Evolutionary conservation across 2,329 filamentous ascomycete genomes (phyloP).

Genomic region (Colletotrichum caudatum): DNA sequence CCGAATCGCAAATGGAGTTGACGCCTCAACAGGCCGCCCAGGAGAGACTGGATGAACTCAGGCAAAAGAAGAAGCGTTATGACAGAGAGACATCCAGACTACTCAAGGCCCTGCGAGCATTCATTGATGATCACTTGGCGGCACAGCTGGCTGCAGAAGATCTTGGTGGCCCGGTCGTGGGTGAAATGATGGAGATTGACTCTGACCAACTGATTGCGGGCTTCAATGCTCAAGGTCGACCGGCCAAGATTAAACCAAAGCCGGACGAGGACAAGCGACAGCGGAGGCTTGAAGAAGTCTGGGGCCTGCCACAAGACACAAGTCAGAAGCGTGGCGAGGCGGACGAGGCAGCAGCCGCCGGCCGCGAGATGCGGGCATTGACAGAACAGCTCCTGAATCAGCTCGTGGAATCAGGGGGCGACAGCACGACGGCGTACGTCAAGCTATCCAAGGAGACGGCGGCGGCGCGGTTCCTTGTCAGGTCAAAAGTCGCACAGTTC

Average conservation of each 20-base stretch:
- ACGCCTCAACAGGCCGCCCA: slow-evolving; percentile 71
- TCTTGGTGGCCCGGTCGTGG: slow-evolving; percentile 84
- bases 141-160: slow-evolving; percentile 86
- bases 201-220: slow-evolving; percentile 69
- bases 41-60: slow-evolving; percentile 72
- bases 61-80: slow-evolving; percentile 69
- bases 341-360: slow-evolving; percentile 64
- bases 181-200: slow-evolving; percentile 76
- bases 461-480: slow-evolving; percentile 71
- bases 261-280: slow-evolving; percentile 65
- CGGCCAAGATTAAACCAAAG: slow-evolving; percentile 60
- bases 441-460: slow-evolving; percentile 70
- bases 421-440: slow-evolving; percentile 69
- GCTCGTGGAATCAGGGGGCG: slow-evolving; percentile 65
- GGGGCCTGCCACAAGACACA: slow-evolving; percentile 54
- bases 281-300: slow-evolving; percentile 73
- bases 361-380: slow-evolving; percentile 69
- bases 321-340: slow-evolving; percentile 47
- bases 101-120: slow-evolving; percentile 73
- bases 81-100: slow-evolving; percentile 71
- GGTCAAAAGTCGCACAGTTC: slow-evolving; percentile 75
- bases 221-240: slow-evolving; percentile 70
- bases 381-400: slow-evolving; percentile 72
- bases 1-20: slow-evolving; percentile 68
- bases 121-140: slow-evolving; percentile 78